Percentiles rank a stretch among this genome's conserved stretches.
These are phyloP conservation scores for Volvox carteri DNA, from an alignment of 163 green algal species.

Conservation along the genomic window DNA sequence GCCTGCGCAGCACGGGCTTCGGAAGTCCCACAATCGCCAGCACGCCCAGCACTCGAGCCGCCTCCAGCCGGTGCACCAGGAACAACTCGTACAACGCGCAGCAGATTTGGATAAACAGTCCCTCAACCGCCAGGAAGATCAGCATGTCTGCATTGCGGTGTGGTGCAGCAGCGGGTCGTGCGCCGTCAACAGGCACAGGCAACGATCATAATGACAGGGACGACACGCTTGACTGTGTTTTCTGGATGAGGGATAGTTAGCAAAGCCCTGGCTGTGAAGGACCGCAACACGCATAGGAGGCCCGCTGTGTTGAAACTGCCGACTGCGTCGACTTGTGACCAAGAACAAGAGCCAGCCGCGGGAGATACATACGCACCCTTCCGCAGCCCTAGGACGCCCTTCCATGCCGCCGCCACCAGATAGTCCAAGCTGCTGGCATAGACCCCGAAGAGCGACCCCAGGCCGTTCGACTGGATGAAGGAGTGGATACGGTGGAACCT, in stretches of 20 bases:
- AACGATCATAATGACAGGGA: no score
- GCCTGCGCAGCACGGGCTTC: slow-evolving; percentile 32
- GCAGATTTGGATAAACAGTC: neutral
- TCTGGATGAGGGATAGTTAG: no score
- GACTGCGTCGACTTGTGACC: no score
- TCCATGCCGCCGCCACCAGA: slow-evolving; percentile 49
- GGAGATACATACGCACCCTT: slow-evolving; percentile 1
- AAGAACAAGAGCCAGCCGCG: no score
- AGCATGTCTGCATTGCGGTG: slow-evolving; percentile 28
- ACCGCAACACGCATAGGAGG: no score
- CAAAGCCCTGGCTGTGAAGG: no score
- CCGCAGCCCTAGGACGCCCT: neutral
- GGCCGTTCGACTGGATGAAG: slow-evolving; percentile 4
- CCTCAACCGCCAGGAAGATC: slow-evolving; percentile 50
- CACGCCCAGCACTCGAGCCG: slow-evolving; percentile 9
- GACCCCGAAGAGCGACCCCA: slow-evolving; percentile 24
- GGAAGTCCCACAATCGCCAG: slow-evolving; percentile 42
- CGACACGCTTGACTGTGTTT: no score
- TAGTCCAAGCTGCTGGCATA: slow-evolving; percentile 57
- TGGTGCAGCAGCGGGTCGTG: no score
- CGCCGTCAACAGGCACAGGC: no score
- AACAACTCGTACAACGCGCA: neutral
- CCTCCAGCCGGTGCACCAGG: slow-evolving; percentile 26
- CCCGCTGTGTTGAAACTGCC: no score
- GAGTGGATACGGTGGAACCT: neutral